Evolutionary conservation across 345 rosid species (phyloP).

Genomic region (Gossypium mustelinum): DNA sequence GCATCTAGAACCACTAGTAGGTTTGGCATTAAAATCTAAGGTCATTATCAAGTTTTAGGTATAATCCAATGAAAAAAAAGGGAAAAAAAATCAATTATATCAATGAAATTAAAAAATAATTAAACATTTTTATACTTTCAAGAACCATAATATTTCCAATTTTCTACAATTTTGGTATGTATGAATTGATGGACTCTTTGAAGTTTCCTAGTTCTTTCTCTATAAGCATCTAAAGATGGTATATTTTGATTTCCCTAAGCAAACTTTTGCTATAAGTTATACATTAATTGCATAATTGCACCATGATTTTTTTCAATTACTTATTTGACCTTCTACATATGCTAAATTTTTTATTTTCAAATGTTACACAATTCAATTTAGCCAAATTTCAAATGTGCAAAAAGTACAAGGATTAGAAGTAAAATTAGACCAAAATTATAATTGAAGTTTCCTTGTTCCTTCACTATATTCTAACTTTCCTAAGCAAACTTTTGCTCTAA

Average conservation of each 20-base stretch:
- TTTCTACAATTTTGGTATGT: not conserved
- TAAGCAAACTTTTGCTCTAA: not conserved
- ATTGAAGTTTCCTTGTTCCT: too few relatives aligned
- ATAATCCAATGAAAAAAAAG: too few relatives aligned
- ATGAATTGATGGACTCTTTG: constrained; percentile 2
- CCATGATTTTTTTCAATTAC: not conserved
- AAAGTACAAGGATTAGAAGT: too few relatives aligned
- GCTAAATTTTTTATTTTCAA: too few relatives aligned
- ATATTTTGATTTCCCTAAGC: not conserved
- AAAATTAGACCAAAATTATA: too few relatives aligned
- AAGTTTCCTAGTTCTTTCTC: not conserved
- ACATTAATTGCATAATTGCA: not conserved
- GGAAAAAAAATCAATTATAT: not conserved
- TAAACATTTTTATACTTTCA: constrained; percentile 22
- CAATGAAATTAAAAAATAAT: not conserved
- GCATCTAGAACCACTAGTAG: not conserved
- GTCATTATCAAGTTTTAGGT: not conserved
- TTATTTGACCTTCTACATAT: too few relatives aligned
- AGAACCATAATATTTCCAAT: constrained; percentile 16
- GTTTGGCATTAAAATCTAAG: not conserved
- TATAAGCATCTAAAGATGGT: not conserved
- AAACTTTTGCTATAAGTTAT: not conserved
- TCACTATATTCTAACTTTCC: not conserved
- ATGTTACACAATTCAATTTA: too few relatives aligned
- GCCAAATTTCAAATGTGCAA: too few relatives aligned